Percentiles rank a stretch among this genome's conserved stretches.
Conservation (phyloP, 2,329 filamentous ascomycete species). For the Paraconiothyrium brasiliense region DNA sequence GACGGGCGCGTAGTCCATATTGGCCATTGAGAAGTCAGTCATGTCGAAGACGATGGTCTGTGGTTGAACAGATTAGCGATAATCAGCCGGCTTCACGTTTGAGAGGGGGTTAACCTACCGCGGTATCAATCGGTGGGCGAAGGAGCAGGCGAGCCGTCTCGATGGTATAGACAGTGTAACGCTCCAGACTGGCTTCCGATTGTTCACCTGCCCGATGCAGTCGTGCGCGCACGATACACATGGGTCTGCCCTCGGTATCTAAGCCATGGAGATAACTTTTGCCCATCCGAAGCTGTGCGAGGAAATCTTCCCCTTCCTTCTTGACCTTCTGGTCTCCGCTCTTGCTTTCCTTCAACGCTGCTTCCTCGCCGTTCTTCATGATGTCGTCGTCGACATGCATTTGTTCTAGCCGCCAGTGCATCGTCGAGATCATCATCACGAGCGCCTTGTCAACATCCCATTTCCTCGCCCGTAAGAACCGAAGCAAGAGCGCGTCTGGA, state of each 20-base stretch:
- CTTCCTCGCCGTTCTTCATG: conserved; percentile 59
- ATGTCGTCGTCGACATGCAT: conserved; percentile 92
- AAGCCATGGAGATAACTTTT: conserved; percentile 92
- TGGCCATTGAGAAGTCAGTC: conserved; percentile 90
- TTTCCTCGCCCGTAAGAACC: conserved; percentile 60
- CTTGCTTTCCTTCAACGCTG: conserved; percentile 68
- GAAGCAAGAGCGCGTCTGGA: conserved; percentile 76
- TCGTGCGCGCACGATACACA: conserved; percentile 84
- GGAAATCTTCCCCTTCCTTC: conserved; percentile 78
- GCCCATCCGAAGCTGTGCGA: conserved; percentile 84
- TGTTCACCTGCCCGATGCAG: conserved; percentile 86
- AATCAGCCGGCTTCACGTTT: neutral
- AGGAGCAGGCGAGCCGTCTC: conserved; percentile 91
- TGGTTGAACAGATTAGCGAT: conserved; percentile 26
- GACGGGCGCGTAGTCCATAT: conserved; percentile 97
- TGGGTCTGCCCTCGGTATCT: conserved; percentile 84
- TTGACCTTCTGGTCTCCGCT: conserved; percentile 68
- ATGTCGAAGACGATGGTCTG: conserved; percentile 96
- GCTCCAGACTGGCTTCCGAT: conserved; percentile 80
- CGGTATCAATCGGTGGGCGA: conserved; percentile 83
- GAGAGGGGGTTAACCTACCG: conserved; percentile 66
- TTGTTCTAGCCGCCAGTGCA: conserved; percentile 87
- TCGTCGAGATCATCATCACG: conserved; percentile 92
- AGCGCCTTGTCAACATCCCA: conserved; percentile 96
- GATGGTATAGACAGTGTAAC: conserved; percentile 92